Base-by-base conservation (phyloP, 202 grass and related monocot genomes). In the Bolboschoenoplectus hybrid region DNA sequence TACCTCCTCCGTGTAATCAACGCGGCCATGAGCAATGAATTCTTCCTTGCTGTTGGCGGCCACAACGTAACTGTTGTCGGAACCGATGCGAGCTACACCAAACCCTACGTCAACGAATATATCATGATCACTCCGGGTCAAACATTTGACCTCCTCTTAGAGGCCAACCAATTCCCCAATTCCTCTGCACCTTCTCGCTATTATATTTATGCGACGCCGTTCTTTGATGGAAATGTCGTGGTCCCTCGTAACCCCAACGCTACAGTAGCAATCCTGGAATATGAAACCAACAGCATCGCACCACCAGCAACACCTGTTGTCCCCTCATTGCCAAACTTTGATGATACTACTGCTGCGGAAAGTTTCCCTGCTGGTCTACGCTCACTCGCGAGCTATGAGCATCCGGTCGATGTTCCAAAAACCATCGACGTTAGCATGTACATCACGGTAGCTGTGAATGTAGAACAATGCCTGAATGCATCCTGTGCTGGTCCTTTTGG, bases 21-120 rank as follows among this genome's bases (percentile, higher is more conserved):
- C 56, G 83, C 90, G 0, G 94, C 84, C 19, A 88, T 96, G 79
- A 45, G 83, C 67, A 90, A 91, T 67, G 90, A 93, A 7, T 64
- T 91, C 80, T 97, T 93, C 94, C 93, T 93, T 20, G 91, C 39
- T 68, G 26, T 97, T 17, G 91, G 85, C 0, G 90, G 92, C 2
- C 94, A 97, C 57, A 85, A 67, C 1, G 86, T 97, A 63, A 94
- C 92, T n/a, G 84, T 97, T 43, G 90, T 97, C 10, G 94, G 87
- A 41, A 94, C 71, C 19, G 94, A 97, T 56, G 92, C 66, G 0
- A 68, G 70, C 62, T 97, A 97, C 90, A 91, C 88, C 14, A 97
- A 97, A 89, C 90, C 92, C 20, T 91, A 92, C 81, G 88, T 83
- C 58, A 91, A 89, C 45, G 85, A 97, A 2, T 19, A 56, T 80